Conservation (phyloP, 495 filamentous ascomycete species). For the Chaetomium tenue region DNA sequence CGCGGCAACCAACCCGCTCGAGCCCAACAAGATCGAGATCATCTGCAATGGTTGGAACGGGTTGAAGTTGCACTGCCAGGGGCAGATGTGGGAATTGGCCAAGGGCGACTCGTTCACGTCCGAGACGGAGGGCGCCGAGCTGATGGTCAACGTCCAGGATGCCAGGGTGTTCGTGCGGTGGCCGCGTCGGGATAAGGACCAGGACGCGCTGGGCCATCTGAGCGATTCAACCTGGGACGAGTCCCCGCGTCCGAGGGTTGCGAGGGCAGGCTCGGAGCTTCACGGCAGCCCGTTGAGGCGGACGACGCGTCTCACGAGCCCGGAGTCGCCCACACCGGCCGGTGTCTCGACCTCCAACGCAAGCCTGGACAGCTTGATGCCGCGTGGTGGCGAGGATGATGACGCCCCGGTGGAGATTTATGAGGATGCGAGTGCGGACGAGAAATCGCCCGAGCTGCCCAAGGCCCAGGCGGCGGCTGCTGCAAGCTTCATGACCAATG, state of each 20-base stretch:
- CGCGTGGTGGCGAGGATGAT: constrained; percentile 28
- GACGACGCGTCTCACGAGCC: constrained; percentile 60
- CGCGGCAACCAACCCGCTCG: constrained; percentile 57
- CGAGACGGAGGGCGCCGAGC: constrained; percentile 82
- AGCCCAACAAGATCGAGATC: constrained; percentile 72
- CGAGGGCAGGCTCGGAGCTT: constrained; percentile 37
- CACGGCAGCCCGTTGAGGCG: constrained; percentile 68
- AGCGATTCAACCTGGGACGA: constrained; percentile 72
- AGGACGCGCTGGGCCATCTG: constrained; percentile 58
- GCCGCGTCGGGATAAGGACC: constrained; percentile 65
- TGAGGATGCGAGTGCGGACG: constrained; percentile 55
- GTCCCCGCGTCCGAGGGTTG: constrained; percentile 41
- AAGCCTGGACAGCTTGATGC: constrained; percentile 35
- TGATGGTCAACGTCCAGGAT: constrained; percentile 95
- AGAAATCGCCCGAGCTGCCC: constrained; percentile 36
- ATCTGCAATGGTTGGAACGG: constrained; percentile 96
- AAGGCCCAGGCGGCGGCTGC: constrained; percentile 19
- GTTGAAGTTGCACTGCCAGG: constrained; percentile 87
- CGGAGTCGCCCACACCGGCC: constrained; percentile 72
- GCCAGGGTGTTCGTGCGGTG: constrained; percentile 84
- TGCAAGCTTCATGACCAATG: constrained; percentile 39
- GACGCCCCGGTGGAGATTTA: constrained; percentile 52
- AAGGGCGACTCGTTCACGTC: constrained; percentile 91
- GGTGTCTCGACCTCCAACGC: constrained; percentile 33
- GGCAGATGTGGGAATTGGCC: constrained; percentile 75